A percentile compares a stretch with the other conserved stretches of the same genome.
Evolutionary conservation across 805 yeast species (phyloP).

Genomic region (Yueomyces sp.): DNA sequence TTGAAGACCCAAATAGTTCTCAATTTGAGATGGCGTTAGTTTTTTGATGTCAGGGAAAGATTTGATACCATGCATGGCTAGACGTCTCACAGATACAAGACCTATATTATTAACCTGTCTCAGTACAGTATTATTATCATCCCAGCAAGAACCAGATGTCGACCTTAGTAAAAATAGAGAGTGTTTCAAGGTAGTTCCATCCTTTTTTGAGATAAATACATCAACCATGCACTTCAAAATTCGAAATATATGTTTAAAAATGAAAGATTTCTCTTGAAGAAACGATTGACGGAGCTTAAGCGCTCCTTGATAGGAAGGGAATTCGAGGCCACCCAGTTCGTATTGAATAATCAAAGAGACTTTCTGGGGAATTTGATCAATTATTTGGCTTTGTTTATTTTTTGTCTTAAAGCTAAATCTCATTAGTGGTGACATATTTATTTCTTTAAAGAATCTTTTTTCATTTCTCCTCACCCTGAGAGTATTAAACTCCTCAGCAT

Average conservation of each 20-base stretch:
- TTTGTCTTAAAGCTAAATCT: slow-evolving; percentile 25
- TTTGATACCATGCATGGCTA: slow-evolving; percentile 25
- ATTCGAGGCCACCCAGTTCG: slow-evolving; percentile 38
- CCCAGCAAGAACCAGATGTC: slow-evolving; percentile 37
- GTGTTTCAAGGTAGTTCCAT: slow-evolving; percentile 29
- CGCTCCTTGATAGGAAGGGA: slow-evolving; percentile 31
- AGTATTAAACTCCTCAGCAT: slow-evolving; percentile 29
- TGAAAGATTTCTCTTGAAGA: slow-evolving; percentile 30
- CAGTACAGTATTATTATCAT: slow-evolving; percentile 30
- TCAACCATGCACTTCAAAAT: slow-evolving; percentile 33
- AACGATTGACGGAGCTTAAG: slow-evolving; percentile 27
- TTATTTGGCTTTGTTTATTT: slow-evolving; percentile 13
- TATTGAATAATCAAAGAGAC: slow-evolving; percentile 32
- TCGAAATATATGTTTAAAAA: slow-evolving; percentile 31
- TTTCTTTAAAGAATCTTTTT: slow-evolving; percentile 30
- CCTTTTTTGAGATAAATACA: slow-evolving; percentile 28
- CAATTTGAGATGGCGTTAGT: slow-evolving; percentile 26
- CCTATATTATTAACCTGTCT: slow-evolving; percentile 38
- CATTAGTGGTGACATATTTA: slow-evolving; percentile 28
- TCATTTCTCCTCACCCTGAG: slow-evolving; percentile 32
- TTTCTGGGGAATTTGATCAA: slow-evolving; percentile 25
- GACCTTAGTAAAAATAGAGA: slow-evolving; percentile 29
- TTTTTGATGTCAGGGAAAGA: slow-evolving; percentile 21
- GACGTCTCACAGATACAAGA: slow-evolving; percentile 26
- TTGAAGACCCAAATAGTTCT: slow-evolving; percentile 28